Evolutionary conservation across 2,329 filamentous ascomycete species (phyloP).

Genomic region (Pyrenophora tritici-repentis): DNA sequence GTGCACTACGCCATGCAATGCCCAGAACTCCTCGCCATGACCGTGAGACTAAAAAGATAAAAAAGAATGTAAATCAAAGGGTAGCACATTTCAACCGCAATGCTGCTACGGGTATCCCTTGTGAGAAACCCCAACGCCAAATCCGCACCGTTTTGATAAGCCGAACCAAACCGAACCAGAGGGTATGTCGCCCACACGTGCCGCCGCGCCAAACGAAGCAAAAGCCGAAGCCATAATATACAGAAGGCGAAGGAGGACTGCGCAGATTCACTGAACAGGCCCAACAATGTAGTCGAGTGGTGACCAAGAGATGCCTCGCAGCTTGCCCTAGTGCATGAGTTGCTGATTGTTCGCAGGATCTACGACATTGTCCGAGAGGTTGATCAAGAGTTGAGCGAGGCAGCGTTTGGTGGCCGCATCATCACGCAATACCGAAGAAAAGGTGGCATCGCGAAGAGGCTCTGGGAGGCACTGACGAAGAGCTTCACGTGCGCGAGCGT

Average conservation of each 20-base stretch:
- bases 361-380: slow-evolving; percentile 86
- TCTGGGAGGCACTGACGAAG: slow-evolving; percentile 95
- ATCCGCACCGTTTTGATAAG: slow-evolving; percentile 26
- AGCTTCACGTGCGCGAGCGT: slow-evolving; percentile 91
- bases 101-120: slow-evolving; percentile 37
- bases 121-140: slow-evolving; percentile 34
- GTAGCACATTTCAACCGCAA: slow-evolving; percentile 23
- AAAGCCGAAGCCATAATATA: slow-evolving; percentile 30
- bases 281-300: slow-evolving; percentile 5
- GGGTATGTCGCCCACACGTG: slow-evolving; percentile 26
- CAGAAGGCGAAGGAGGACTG: slow-evolving; percentile 21
- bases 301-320: slow-evolving; percentile 1
- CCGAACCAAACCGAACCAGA: slow-evolving; percentile 22
- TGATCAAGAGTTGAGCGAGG: slow-evolving; percentile 94
- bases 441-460: slow-evolving; percentile 97
- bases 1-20: slow-evolving; percentile 34
- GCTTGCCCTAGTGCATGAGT: slow-evolving; percentile 35
- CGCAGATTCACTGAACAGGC: slow-evolving; percentile 6
- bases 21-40: slow-evolving; percentile 37
- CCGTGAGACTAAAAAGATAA: slow-evolving; percentile 25
- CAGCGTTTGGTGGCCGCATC: slow-evolving; percentile 98
- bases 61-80: slow-evolving; percentile 29
- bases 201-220: slow-evolving; percentile 29
- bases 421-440: slow-evolving; percentile 92
- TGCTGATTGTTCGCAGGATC: slow-evolving; percentile 51